Conservation (phyloP, 257 asterid genomes). For the Nicotiana otophora region DNA sequence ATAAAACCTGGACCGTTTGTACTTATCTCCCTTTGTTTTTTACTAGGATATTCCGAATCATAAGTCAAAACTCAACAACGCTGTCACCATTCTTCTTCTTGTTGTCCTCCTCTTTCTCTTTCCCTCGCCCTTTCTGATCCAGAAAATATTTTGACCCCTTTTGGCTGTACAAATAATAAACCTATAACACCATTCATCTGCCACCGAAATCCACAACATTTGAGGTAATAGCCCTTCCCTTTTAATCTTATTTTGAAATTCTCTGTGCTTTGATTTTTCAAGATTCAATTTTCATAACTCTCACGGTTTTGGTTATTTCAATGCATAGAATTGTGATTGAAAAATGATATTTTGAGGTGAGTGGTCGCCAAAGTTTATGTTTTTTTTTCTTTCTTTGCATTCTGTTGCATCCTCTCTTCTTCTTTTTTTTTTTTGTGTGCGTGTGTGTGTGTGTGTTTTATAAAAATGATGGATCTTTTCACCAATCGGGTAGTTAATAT, state of each 20-base stretch:
- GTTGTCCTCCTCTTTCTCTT: neutral
- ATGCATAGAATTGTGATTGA: neutral
- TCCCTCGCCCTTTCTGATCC: neutral
- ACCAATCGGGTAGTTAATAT: neutral
- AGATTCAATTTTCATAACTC: neutral
- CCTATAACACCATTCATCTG: neutral
- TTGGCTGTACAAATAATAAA: neutral
- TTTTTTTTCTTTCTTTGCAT: too few relatives aligned
- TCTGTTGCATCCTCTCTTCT: too few relatives aligned
- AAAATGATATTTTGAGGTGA: too few relatives aligned
- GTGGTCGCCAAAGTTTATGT: too few relatives aligned
- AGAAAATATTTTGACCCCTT: neutral
- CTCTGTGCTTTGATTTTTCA: neutral
- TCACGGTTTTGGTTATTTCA: neutral
- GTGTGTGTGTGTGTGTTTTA: neutral
- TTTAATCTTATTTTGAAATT: neutral
- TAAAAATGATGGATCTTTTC: neutral
- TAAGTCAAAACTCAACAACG: conserved; percentile 7
- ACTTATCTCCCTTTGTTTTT: neutral
- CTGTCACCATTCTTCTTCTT: conserved; percentile 1
- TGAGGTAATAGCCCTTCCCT: neutral
- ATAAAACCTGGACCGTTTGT: neutral
- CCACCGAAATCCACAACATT: neutral
- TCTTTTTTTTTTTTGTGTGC: neutral
- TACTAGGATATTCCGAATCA: neutral